Percentiles rank a stretch among this genome's conserved stretches.
These are phyloP conservation scores for Kwoniella bestiolae DNA, from an alignment of 768 basidiomycete species.

Conservation along the genomic window DNA sequence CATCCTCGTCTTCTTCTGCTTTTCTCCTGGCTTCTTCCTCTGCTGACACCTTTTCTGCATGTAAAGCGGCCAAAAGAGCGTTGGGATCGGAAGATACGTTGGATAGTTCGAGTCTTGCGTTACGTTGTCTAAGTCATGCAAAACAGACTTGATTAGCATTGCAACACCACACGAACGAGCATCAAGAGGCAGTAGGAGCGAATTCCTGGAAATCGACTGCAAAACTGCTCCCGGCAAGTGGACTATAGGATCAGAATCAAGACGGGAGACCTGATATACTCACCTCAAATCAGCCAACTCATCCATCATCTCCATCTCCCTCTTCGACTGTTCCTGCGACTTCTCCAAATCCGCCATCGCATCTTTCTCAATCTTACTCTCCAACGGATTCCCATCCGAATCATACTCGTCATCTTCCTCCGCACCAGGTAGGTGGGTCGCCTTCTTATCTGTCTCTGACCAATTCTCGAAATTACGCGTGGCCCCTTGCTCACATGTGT, in stretches of 20 bases:
- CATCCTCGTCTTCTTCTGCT: slow-evolving; percentile 86
- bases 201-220: too few relatives aligned
- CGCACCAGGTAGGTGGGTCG: slow-evolving; percentile 51
- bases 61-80: slow-evolving; percentile 59
- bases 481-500: slow-evolving; percentile 87
- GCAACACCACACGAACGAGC: too few relatives aligned
- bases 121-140: slow-evolving; percentile 60
- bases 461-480: slow-evolving; percentile 98
- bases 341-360: slow-evolving; percentile 97
- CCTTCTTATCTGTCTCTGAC: slow-evolving; percentile 68
- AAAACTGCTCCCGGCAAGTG: too few relatives aligned
- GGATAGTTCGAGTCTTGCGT: slow-evolving; percentile 74
- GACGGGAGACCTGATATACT: too few relatives aligned
- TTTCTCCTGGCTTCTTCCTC: slow-evolving; percentile 70
- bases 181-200: too few relatives aligned
- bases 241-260: too few relatives aligned
- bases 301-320: slow-evolving; percentile 98
- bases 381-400: slow-evolving; percentile 59
- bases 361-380: slow-evolving; percentile 75
- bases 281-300: slow-evolving; percentile 75
- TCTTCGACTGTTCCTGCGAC: slow-evolving; percentile 85
- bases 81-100: slow-evolving; percentile 70
- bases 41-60: slow-evolving; percentile 64
- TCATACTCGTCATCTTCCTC: slow-evolving; percentile 56
- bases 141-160: neutral